Conservation (phyloP, 2,329 filamentous ascomycete genomes). For the Epicoccum nigrum region DNA sequence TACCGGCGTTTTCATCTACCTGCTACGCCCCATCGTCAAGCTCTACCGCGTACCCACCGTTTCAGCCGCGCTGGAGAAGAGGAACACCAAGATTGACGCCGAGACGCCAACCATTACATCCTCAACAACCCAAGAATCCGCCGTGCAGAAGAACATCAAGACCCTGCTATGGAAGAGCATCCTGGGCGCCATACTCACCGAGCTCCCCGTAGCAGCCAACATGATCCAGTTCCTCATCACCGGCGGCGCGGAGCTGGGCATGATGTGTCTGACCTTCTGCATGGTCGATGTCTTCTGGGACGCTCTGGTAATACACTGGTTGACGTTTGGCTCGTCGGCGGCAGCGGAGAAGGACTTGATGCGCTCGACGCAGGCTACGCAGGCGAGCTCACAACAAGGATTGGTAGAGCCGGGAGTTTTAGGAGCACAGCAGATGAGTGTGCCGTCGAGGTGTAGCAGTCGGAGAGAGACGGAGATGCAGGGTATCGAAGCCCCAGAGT, state of each 20-base stretch:
- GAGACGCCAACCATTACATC: neutral
- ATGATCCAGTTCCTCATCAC: conserved; percentile 42
- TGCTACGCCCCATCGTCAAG: conserved; percentile 35
- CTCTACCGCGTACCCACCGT: conserved; percentile 5
- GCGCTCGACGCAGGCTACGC: too few relatives aligned
- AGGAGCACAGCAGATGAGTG: too few relatives aligned
- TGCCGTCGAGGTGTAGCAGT: too few relatives aligned
- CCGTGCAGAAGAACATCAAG: conserved; percentile 26
- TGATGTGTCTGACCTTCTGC: conserved; percentile 49
- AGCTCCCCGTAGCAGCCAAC: conserved; percentile 48
- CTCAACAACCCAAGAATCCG: conserved; percentile 5
- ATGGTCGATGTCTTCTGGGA: conserved; percentile 42
- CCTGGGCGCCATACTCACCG: conserved; percentile 41
- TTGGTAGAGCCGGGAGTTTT: too few relatives aligned
- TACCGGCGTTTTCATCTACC: conserved; percentile 45
- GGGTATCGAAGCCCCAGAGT: too few relatives aligned
- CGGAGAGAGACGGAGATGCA: too few relatives aligned
- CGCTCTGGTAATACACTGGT: conserved; percentile 27
- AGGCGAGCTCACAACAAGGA: too few relatives aligned
- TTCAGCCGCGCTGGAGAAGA: too few relatives aligned
- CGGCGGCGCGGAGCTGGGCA: conserved; percentile 43
- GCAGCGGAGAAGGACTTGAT: conserved; percentile 16
- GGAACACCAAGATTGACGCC: too few relatives aligned
- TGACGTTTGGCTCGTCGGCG: conserved; percentile 23
- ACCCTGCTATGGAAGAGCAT: conserved; percentile 36